Evolutionary conservation across 2,329 filamentous ascomycete species (phyloP).

Genomic region (Geosmithia morbida): DNA sequence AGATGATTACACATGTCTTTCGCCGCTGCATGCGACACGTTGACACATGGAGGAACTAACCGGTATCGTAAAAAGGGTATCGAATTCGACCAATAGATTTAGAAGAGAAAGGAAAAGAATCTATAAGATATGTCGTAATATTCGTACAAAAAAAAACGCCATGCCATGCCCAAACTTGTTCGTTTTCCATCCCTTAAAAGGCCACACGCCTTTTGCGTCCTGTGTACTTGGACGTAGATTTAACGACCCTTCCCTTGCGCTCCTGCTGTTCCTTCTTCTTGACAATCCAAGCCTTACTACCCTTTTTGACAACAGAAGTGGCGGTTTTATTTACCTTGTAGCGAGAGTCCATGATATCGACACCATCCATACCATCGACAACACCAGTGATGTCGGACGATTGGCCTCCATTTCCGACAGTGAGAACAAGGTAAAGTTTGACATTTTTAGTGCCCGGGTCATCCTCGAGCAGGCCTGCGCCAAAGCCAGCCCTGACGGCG

Average conservation of each 20-base stretch:
- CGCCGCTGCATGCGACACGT: too few relatives aligned
- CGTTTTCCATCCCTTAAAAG: conserved; percentile 36
- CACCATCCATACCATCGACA: conserved; percentile 75
- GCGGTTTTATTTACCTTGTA: conserved; percentile 31
- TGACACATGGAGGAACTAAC: background rate
- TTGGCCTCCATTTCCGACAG: conserved; percentile 50
- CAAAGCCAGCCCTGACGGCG: conserved; percentile 87
- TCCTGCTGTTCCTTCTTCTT: conserved; percentile 90
- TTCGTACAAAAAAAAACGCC: background rate
- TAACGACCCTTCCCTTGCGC: conserved; percentile 86
- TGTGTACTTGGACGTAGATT: conserved; percentile 84
- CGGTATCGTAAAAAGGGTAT: background rate
- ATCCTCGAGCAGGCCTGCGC: conserved; percentile 87
- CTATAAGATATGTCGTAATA: conserved; percentile 5
- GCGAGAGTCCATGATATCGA: conserved; percentile 64
- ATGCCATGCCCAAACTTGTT: background rate
- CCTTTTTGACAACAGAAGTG: conserved; percentile 53
- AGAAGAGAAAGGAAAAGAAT: background rate
- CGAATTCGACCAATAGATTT: background rate
- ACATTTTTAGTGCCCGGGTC: conserved; percentile 92
- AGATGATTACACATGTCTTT: background rate
- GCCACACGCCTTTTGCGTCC: conserved; percentile 70
- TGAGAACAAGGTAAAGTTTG: conserved; percentile 92
- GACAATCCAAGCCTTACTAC: conserved; percentile 70
- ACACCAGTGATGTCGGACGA: conserved; percentile 78